These are phyloP conservation scores for Zychaea mexicana DNA, from an alignment of 371 early-diverging fungal species.

Conservation along the genomic window DNA sequence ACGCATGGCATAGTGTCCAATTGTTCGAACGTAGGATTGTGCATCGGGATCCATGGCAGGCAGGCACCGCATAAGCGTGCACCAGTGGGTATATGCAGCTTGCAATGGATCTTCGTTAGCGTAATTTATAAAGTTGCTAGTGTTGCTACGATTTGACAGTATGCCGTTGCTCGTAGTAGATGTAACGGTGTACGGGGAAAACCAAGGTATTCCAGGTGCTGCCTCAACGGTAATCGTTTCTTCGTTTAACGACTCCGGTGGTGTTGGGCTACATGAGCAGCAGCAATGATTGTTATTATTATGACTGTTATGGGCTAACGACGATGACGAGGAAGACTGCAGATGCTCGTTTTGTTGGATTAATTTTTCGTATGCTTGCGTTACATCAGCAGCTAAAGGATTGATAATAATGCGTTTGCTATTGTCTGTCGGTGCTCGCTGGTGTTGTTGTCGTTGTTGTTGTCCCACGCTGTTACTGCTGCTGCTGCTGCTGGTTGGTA, in stretches of 20 bases:
- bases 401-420: slow-evolving; percentile 7
- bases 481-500: background rate
- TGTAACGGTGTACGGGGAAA: slow-evolving; percentile 13
- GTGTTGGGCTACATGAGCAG: slow-evolving; percentile 9
- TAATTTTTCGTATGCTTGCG: slow-evolving; percentile 29
- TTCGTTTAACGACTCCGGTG: background rate
- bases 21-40: slow-evolving; percentile 30
- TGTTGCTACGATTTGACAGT: no score
- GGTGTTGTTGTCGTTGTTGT: background rate
- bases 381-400: slow-evolving; percentile 33
- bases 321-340: no score
- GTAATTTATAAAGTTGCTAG: background rate
- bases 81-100: slow-evolving; percentile 37
- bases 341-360: slow-evolving; percentile 18
- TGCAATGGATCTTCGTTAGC: slow-evolving; percentile 10
- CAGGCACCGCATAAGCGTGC: slow-evolving; percentile 39
- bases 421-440: slow-evolving; percentile 4
- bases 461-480: background rate
- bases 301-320: no score
- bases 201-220: slow-evolving; percentile 17
- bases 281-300: slow-evolving; percentile 16
- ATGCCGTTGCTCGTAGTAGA: no score
- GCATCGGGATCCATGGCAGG: slow-evolving; percentile 33
- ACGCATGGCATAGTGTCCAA: slow-evolving; percentile 40
- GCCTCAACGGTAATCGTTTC: slow-evolving; percentile 8